Percentiles rank a stretch among this genome's conserved stretches.
phyloP scores from a whole-genome alignment of 495 filamentous ascomycete species.

The Pyronema omphalodes region DNA sequence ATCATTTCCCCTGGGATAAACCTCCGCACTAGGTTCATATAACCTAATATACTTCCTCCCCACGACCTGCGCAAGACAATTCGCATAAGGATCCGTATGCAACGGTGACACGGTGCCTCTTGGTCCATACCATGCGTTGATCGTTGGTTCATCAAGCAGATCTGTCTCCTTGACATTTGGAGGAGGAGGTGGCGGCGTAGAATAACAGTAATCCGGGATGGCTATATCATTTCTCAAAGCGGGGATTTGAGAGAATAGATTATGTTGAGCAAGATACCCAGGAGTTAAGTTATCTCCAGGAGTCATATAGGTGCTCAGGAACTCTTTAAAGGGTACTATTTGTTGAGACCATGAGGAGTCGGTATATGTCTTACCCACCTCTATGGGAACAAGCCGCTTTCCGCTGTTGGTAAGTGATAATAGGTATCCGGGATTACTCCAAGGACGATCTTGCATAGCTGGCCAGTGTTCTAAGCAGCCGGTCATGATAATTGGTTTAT shows the following conservation, averaged over 20 bases:
- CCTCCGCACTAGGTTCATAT: conserved; percentile 48
- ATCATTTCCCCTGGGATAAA: conserved; percentile 48
- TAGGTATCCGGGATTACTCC: conserved; percentile 59
- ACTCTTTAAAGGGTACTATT: conserved; percentile 58
- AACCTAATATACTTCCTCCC: conserved; percentile 80
- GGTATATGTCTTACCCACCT: conserved; percentile 79
- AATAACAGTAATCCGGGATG: conserved; percentile 75
- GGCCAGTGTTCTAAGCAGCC: conserved; percentile 55
- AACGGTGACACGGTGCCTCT: conserved; percentile 73
- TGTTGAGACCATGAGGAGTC: conserved; percentile 72
- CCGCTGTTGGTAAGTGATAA: conserved; percentile 57
- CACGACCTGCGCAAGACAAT: conserved; percentile 77
- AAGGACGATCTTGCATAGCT: conserved; percentile 46
- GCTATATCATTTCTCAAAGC: conserved; percentile 53
- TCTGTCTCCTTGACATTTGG: conserved; percentile 15
- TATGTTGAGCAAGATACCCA: conserved; percentile 86
- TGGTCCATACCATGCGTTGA: conserved; percentile 93
- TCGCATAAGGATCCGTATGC: conserved; percentile 88
- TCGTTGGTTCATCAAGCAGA: conserved; percentile 31
- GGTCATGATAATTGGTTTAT: conserved; percentile 53
- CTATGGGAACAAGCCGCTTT: conserved; percentile 64
- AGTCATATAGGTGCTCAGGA: conserved; percentile 31
- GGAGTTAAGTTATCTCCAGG: conserved; percentile 7
- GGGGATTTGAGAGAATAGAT: conserved; percentile 69
- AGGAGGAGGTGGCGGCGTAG: conserved; percentile 35